A percentile compares a stretch with the other conserved stretches of the same genome.
Conservation (phyloP, 176 grass and related monocot genomes). For the Coix lacrymajobi region DNA sequence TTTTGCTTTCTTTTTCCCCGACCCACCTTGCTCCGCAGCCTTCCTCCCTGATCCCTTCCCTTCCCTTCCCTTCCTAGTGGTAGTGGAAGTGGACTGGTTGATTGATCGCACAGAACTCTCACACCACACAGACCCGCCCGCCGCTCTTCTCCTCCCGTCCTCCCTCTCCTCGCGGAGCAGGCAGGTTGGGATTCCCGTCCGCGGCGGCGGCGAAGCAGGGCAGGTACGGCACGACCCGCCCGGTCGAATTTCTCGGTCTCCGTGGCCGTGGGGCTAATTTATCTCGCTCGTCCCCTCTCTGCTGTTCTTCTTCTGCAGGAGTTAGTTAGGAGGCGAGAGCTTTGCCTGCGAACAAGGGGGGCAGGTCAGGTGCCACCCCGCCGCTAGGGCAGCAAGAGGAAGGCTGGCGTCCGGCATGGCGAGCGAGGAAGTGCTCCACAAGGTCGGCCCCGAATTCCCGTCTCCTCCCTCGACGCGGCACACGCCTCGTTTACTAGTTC, state of each 20-base stretch:
- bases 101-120: background rate
- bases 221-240: background rate
- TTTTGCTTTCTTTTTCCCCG: background rate
- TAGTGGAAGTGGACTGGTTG: conserved; percentile 12
- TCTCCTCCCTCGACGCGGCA: conserved; percentile 33
- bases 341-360: background rate
- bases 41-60: background rate
- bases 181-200: background rate
- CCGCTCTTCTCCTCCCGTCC: background rate
- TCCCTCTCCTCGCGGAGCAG: background rate
- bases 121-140: background rate
- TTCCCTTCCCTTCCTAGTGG: background rate
- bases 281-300: background rate
- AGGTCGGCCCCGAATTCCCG: conserved; percentile 34
- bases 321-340: background rate
- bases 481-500: conserved; percentile 33
- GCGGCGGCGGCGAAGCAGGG: background rate
- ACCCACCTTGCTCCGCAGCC: background rate
- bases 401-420: conserved; percentile 39
- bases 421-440: conserved; percentile 56
- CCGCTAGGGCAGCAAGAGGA: background rate
- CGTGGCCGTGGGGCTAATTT: background rate
- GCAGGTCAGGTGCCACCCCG: background rate
- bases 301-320: background rate
- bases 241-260: background rate